Base-by-base conservation (phyloP, 2,329 filamentous ascomycete species). In the Calonectria leucothoes region DNA sequence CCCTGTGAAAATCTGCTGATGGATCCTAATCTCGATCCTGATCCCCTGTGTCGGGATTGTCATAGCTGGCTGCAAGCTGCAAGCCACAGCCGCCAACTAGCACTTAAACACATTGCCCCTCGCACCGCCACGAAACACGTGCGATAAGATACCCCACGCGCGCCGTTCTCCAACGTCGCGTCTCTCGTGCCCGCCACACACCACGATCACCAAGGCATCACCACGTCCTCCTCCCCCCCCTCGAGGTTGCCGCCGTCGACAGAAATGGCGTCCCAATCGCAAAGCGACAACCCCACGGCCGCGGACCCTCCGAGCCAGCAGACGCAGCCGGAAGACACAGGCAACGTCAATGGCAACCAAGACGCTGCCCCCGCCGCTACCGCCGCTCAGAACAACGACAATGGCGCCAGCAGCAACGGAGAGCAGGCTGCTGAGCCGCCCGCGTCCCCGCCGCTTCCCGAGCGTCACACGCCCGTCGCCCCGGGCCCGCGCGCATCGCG, bases 401-500 rank as follows among this genome's bases (percentile, higher is more conserved):
- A 45, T 8, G 17, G 14, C 14, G 33, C n/a, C n/a, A n/a, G n/a
- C 42, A 23, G 20, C 42, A 45, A 45, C 42, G 42, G 49, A 39
- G n/a, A 71, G 42, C 35, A 52, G 10, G 35, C 33, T 42, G 42
- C 14, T 15, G 52, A 25, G 14, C 52, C 80, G 23, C 78, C 81
- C 3, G 78, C 79, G 27, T 85, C 86, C 10, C 84, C 85, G 27
- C 85, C 85, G 27, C 82, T 87, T 1, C 87, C 87, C 0, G 76
- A 82, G 61, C 84, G 84, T 27, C 86, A 86, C 80, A 86, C 84
- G 14, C 81, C 86, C 37, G 82, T 84, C 52, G 84, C 87, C 0
- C 90, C 91, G 0, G 91, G 91, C 59, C 89, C 89, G 3, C 90
- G 91, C 76, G 91, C 91, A 2, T 78, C 84, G 33, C 87, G 89